Evolutionary conservation across 148 eudicot genomes (phyloP).

Genomic region (Rhododendron molle): DNA sequence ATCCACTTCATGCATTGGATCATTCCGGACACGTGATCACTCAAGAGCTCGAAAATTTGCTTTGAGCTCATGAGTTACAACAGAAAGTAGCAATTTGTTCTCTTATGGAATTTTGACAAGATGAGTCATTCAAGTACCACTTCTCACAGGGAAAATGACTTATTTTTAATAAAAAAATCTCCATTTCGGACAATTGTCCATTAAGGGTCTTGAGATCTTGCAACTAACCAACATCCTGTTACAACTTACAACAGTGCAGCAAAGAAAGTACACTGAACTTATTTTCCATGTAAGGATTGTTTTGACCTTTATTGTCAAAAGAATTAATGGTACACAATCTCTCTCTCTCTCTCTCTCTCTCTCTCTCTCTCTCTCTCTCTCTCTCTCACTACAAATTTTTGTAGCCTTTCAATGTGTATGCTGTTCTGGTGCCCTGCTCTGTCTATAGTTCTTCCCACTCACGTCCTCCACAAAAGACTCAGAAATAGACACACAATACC

Average conservation of each 20-base stretch:
- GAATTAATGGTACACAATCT: background rate
- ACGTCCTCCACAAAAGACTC: background rate
- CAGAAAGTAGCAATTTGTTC: background rate
- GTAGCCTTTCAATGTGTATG: background rate
- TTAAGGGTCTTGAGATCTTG: background rate
- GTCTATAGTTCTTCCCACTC: background rate
- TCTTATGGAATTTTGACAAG: background rate
- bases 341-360: background rate
- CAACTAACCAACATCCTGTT: background rate
- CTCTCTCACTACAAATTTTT: background rate
- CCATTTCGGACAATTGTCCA: background rate
- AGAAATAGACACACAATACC: background rate
- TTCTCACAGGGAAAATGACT: background rate
- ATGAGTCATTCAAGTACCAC: background rate
- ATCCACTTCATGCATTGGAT: background rate
- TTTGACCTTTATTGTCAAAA: background rate
- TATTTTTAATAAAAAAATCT: background rate
- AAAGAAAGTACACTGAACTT: background rate
- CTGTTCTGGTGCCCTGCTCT: background rate
- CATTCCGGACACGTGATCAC: background rate
- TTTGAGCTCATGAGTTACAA: background rate
- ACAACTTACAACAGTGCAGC: background rate
- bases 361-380: too few species aligned
- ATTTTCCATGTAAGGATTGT: background rate
- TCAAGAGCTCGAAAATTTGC: background rate